Evolutionary conservation across 306 rosid species (phyloP).

Genomic region (Inga laurina): DNA sequence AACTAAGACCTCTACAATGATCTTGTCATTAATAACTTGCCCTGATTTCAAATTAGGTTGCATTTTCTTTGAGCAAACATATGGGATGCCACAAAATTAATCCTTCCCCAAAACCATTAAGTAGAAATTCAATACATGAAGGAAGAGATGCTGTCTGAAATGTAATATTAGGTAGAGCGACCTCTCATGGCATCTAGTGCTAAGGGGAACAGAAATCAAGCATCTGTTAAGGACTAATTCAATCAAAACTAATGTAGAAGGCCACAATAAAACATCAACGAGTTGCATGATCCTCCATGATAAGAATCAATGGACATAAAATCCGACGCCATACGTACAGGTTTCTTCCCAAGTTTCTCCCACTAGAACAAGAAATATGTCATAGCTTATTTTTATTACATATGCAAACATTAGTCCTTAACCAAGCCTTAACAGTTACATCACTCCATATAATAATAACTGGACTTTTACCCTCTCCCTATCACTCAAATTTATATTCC

Average conservation of each 20-base stretch:
- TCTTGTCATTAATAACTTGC: background rate
- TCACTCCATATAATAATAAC: background rate
- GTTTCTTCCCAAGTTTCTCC: background rate
- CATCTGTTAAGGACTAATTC: background rate
- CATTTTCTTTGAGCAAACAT: background rate
- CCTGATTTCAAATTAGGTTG: conserved; percentile 17
- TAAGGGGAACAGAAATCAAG: background rate
- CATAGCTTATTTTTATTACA: background rate
- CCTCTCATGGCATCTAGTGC: background rate
- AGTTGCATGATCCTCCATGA: background rate
- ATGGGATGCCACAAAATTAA: background rate
- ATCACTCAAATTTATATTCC: background rate
- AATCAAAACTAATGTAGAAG: background rate
- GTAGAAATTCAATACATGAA: background rate
- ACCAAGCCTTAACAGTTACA: background rate
- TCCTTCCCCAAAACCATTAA: background rate
- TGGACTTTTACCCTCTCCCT: background rate
- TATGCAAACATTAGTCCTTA: conserved; percentile 9
- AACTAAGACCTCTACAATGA: conserved; percentile 17
- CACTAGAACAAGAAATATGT: background rate
- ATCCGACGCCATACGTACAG: background rate
- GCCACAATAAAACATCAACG: background rate
- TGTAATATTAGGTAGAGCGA: background rate
- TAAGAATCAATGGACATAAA: background rate
- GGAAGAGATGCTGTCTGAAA: background rate